Conservation (phyloP, 2,329 filamentous ascomycete genomes). For the Penicillium sp. region DNA sequence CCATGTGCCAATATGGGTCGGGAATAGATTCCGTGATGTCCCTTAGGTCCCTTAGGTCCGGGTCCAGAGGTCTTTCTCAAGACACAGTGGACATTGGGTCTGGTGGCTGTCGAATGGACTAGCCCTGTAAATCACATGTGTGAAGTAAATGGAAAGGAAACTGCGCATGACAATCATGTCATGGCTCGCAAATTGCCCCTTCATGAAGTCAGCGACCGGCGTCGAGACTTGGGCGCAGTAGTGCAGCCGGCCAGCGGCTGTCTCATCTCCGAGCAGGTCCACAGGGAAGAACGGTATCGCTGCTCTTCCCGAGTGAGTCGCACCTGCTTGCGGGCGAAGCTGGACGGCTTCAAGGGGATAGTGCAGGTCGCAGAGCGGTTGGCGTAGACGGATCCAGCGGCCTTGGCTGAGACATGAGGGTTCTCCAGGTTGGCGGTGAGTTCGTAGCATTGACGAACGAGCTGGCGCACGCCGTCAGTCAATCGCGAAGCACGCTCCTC, state of each 20-base stretch:
- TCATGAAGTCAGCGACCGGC: slow-evolving; percentile 28
- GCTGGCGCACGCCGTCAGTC: slow-evolving; percentile 41
- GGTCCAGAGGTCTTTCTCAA: not conserved
- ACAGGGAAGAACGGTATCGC: slow-evolving; percentile 25
- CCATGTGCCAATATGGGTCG: slow-evolving; percentile 2
- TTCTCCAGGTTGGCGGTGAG: slow-evolving; percentile 30
- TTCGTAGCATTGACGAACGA: slow-evolving; percentile 43
- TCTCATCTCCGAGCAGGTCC: slow-evolving; percentile 25
- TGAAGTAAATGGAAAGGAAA: not conserved
- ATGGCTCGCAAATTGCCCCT: not conserved
- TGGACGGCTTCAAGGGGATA: slow-evolving; percentile 31
- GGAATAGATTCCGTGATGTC: not conserved
- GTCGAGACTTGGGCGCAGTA: slow-evolving; percentile 21
- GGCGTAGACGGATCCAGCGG: slow-evolving; percentile 21
- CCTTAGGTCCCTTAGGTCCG: not conserved
- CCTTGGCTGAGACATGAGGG: slow-evolving; percentile 20
- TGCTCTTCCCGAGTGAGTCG: slow-evolving; percentile 39
- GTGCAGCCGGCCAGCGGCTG: slow-evolving; percentile 19
- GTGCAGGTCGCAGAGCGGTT: slow-evolving; percentile 22
- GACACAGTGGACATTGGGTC: not conserved
- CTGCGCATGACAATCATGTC: slow-evolving; percentile 3
- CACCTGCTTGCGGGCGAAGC: slow-evolving; percentile 34
- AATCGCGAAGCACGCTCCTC: slow-evolving; percentile 41
- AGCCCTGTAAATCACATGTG: too few relatives aligned
- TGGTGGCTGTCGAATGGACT: too few relatives aligned